These are phyloP conservation scores for Fraxinus sp. DNA, from an alignment of 305 asterid genomes.

Conservation along the genomic window DNA sequence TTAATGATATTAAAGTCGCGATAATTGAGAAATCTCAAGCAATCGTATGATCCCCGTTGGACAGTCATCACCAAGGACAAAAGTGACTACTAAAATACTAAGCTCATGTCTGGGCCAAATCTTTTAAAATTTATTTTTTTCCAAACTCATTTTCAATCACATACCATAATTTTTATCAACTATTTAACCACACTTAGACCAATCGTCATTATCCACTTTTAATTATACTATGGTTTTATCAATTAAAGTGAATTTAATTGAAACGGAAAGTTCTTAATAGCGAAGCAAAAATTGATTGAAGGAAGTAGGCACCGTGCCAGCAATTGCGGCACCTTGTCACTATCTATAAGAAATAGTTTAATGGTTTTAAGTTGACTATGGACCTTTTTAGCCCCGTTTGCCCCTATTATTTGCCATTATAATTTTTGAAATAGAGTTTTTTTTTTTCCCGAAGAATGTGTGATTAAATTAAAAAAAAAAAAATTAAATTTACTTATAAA, in stretches of 20 bases:
- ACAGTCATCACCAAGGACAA: not conserved
- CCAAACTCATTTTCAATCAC: too few relatives aligned
- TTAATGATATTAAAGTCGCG: conserved; percentile 4
- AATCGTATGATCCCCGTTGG: not conserved
- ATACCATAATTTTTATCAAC: too few relatives aligned
- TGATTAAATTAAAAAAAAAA: too few relatives aligned
- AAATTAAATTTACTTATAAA: too few relatives aligned
- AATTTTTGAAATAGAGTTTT: too few relatives aligned
- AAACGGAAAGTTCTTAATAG: conserved; percentile 15
- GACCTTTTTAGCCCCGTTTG: too few relatives aligned
- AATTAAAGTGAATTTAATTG: conserved; percentile 1
- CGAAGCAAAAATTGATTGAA: conserved; percentile 17
- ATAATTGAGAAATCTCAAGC: not conserved
- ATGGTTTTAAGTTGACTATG: not conserved
- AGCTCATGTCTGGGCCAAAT: not conserved
- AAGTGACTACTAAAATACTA: not conserved
- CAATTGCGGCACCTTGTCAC: conserved; percentile 42
- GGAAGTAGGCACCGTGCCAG: conserved; percentile 25
- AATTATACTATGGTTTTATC: too few relatives aligned
- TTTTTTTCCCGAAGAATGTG: too few relatives aligned
- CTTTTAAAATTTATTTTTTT: too few relatives aligned
- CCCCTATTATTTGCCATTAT: too few relatives aligned
- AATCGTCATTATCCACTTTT: not conserved
- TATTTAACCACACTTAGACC: not conserved
- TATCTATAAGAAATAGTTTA: conserved; percentile 14